These are phyloP conservation scores for Cerioporus squamosus DNA, from an alignment of 1,284 basidiomycete genomes.

Conservation along the genomic window DNA sequence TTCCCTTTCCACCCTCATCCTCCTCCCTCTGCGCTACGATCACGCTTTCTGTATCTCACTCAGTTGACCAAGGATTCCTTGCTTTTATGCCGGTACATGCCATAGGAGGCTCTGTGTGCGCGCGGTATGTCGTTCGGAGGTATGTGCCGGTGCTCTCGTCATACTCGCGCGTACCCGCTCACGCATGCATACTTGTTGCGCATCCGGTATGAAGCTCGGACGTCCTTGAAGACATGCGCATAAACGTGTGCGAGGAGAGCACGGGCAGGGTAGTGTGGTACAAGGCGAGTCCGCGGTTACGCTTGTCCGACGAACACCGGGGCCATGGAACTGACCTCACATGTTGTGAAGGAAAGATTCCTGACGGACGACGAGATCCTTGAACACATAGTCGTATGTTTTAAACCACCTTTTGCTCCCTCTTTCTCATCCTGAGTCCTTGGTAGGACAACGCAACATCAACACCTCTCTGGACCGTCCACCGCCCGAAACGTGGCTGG, in stretches of 20 bases:
- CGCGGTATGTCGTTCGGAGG: slow-evolving; percentile 8
- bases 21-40: not conserved
- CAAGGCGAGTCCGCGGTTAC: slow-evolving; percentile 52
- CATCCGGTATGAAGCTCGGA: slow-evolving; percentile 57
- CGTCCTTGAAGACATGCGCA: slow-evolving; percentile 70
- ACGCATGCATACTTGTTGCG: not conserved
- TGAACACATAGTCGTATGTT: slow-evolving; percentile 69
- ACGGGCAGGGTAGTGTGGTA: slow-evolving; percentile 70
- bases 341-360: slow-evolving; percentile 63
- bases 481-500: slow-evolving; percentile 78
- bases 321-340: slow-evolving; percentile 16
- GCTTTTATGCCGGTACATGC: not conserved
- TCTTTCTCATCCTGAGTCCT: not conserved
- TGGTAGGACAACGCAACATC: slow-evolving; percentile 66
- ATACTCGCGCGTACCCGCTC: not conserved
- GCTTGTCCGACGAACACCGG: not conserved
- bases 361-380: slow-evolving; percentile 74
- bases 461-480: slow-evolving; percentile 71
- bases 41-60: too few species aligned
- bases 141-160: not conserved
- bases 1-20: not conserved
- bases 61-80: too few species aligned
- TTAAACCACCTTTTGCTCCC: not conserved
- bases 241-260: slow-evolving; percentile 65
- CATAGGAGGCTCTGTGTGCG: not conserved